Evolutionary conservation across 768 basidiomycete genomes (phyloP).

Genomic region (Psilocybe cyanescens): DNA sequence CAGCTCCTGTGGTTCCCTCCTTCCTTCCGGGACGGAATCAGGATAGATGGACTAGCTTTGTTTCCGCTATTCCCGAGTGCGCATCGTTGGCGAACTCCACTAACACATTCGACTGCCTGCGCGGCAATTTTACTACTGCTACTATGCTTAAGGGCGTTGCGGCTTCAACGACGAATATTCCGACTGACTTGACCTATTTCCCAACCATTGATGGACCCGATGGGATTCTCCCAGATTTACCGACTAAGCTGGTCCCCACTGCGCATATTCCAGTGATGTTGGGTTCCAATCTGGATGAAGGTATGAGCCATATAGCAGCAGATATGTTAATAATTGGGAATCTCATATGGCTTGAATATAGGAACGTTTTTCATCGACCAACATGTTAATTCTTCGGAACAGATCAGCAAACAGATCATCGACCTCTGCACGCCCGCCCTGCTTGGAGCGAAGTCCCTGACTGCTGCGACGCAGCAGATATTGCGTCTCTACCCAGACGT

Average conservation of each 20-base stretch:
- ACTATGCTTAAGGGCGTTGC: neutral
- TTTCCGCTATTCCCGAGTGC: slow-evolving; percentile 31
- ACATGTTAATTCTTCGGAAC: slow-evolving; percentile 21
- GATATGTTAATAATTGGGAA: neutral
- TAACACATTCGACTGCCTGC: slow-evolving; percentile 33
- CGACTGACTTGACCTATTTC: slow-evolving; percentile 23
- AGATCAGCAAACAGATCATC: slow-evolving; percentile 28
- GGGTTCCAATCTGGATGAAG: slow-evolving; percentile 46
- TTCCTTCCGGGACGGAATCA: slow-evolving; percentile 29
- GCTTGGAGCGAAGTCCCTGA: slow-evolving; percentile 15
- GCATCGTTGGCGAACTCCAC: slow-evolving; percentile 10
- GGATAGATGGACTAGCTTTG: slow-evolving; percentile 34
- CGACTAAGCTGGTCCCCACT: slow-evolving; percentile 30
- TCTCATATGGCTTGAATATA: slow-evolving; percentile 5
- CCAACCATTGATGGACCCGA: slow-evolving; percentile 39
- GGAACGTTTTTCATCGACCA: slow-evolving; percentile 36
- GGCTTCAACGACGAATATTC: neutral
- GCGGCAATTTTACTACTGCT: neutral
- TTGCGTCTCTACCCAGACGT: slow-evolving; percentile 41
- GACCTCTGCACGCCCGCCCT: slow-evolving; percentile 27
- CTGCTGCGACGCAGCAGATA: slow-evolving; percentile 23
- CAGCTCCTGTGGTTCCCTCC: slow-evolving; percentile 32
- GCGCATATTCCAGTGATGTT: slow-evolving; percentile 40
- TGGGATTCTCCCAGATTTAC: slow-evolving; percentile 38
- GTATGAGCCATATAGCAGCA: slow-evolving; percentile 20